phyloP scores from a whole-genome alignment of 1,284 basidiomycete genomes.

The Grifola frondosa region DNA sequence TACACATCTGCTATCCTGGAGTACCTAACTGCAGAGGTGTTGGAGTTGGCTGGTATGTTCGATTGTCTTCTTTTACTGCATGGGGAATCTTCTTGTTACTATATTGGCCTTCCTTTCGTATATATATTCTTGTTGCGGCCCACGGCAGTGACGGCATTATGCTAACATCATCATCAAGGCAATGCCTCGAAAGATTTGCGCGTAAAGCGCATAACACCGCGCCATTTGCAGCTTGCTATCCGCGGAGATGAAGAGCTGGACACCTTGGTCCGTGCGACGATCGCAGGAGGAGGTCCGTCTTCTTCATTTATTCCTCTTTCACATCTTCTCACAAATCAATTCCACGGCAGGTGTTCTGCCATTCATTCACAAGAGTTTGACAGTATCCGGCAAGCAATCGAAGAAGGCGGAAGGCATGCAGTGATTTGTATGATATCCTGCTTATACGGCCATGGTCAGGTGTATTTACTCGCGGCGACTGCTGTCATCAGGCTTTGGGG shows the following conservation, averaged over 20 bases:
- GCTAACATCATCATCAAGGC: conserved; percentile 46
- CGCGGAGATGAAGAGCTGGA: conserved; percentile 95
- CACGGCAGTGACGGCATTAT: background rate
- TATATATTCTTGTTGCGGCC: background rate
- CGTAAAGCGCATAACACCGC: conserved; percentile 95
- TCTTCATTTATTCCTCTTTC: conserved; percentile 33
- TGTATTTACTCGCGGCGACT: no score
- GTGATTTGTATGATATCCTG: no score
- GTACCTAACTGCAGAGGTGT: conserved; percentile 88
- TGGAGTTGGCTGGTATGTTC: conserved; percentile 80
- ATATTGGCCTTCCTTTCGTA: no score
- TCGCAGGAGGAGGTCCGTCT: conserved; percentile 62
- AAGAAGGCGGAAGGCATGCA: conserved; percentile 18
- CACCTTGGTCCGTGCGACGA: conserved; percentile 61
- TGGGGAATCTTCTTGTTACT: no score
- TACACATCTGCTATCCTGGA: conserved; percentile 92
- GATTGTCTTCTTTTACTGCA: background rate
- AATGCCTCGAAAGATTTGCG: conserved; percentile 96
- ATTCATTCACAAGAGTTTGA: conserved; percentile 92
- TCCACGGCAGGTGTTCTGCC: conserved; percentile 83
- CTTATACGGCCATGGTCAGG: no score
- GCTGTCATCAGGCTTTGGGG: no score
- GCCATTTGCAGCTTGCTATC: conserved; percentile 91
- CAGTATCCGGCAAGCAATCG: conserved; percentile 35
- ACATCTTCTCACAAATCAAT: background rate